Evolutionary conservation across 345 rosid species (phyloP).

Genomic region (Brassica cretica): DNA sequence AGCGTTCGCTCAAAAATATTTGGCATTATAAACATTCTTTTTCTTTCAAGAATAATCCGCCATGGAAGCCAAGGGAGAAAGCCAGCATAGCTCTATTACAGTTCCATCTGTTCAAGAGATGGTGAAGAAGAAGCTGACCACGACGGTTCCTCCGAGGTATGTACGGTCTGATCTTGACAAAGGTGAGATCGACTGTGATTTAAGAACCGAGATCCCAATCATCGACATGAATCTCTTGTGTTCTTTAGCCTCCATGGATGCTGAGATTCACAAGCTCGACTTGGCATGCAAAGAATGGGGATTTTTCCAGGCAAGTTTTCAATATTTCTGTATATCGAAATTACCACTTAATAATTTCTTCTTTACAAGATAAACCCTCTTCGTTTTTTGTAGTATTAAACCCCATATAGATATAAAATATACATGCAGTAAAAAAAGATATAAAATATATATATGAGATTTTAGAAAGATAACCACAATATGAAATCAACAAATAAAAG

Average conservation of each 20-base stretch:
- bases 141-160: constrained; percentile 25
- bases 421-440: not conserved
- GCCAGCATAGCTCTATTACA: constrained; percentile 9
- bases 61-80: constrained; percentile 16
- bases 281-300: constrained; percentile 64
- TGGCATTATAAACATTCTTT: not conserved
- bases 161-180: constrained; percentile 18
- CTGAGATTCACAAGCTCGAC: constrained; percentile 44
- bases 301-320: constrained; percentile 34
- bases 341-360: not conserved
- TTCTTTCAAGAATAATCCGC: not conserved
- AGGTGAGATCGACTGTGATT: not conserved
- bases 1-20: not conserved
- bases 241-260: constrained; percentile 12
- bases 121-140: constrained; percentile 20
- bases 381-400: not conserved
- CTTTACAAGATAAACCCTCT: not conserved
- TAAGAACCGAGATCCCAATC: constrained; percentile 11
- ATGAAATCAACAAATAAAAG: not conserved
- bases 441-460: not conserved
- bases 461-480: not conserved
- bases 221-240: constrained; percentile 21
- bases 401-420: not conserved
- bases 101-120: constrained; percentile 37
- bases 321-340: not conserved